These are phyloP conservation scores for Botryotinia globosa DNA, from an alignment of 2,329 filamentous ascomycete species.

Conservation along the genomic window DNA sequence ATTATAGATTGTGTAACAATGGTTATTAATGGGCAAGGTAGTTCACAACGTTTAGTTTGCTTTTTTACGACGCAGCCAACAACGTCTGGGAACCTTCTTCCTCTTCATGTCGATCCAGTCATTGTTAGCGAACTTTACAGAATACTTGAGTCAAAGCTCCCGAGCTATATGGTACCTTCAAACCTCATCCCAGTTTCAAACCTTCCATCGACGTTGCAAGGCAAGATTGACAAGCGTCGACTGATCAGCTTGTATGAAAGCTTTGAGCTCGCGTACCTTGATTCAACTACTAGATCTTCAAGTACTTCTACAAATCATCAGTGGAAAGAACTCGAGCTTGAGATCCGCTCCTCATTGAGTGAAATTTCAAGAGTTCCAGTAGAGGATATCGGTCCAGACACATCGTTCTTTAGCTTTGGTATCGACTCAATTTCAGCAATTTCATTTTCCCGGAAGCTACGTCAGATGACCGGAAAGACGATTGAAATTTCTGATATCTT, in stretches of 20 bases:
- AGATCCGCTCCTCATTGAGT: slow-evolving; percentile 48
- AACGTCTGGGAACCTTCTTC: slow-evolving; percentile 16
- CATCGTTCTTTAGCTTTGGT: slow-evolving; percentile 74
- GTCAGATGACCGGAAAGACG: slow-evolving; percentile 44
- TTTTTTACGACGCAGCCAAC: slow-evolving; percentile 60
- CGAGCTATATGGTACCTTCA: slow-evolving; percentile 76
- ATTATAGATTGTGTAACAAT: slow-evolving; percentile 65
- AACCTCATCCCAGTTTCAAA: slow-evolving; percentile 66
- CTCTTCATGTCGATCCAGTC: slow-evolving; percentile 41
- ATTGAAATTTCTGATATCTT: slow-evolving; percentile 68
- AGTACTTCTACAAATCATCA: slow-evolving; percentile 27
- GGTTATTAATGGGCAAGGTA: slow-evolving; percentile 46
- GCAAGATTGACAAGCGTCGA: slow-evolving; percentile 65
- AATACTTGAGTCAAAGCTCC: slow-evolving; percentile 54
- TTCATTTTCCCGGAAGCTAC: slow-evolving; percentile 58
- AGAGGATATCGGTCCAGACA: slow-evolving; percentile 56
- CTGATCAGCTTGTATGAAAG: slow-evolving; percentile 50
- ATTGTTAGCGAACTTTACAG: slow-evolving; percentile 51
- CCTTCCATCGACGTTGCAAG: slow-evolving; percentile 70
- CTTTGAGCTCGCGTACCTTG: slow-evolving; percentile 48
- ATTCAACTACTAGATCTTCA: slow-evolving; percentile 34
- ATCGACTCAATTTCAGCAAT: slow-evolving; percentile 84
- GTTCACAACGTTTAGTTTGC: slow-evolving; percentile 56
- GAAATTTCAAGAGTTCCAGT: slow-evolving; percentile 38
- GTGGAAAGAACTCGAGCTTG: slow-evolving; percentile 55